Evolutionary conservation across 805 yeast species (phyloP).

Genomic region (Myxozyma sirexii): DNA sequence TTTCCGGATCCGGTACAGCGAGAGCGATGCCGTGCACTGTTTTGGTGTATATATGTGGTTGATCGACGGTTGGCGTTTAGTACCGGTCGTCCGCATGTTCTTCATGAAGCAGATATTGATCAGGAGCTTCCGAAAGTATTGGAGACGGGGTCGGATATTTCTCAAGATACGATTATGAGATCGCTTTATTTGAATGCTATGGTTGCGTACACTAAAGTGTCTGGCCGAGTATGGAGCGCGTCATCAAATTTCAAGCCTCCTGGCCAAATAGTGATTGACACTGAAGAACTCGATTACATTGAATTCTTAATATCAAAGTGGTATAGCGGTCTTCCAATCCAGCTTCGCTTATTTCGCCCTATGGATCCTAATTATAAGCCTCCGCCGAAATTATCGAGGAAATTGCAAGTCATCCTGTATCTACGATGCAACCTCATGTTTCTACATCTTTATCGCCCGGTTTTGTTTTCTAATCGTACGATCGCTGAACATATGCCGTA

Average conservation of each 20-base stretch:
- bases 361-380: not conserved
- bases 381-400: slow-evolving; percentile 18
- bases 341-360: slow-evolving; percentile 15
- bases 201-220: slow-evolving; percentile 34
- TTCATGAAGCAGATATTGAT: slow-evolving; percentile 36
- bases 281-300: slow-evolving; percentile 16
- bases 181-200: slow-evolving; percentile 32
- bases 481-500: slow-evolving; percentile 23
- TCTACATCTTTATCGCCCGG: slow-evolving; percentile 32
- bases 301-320: slow-evolving; percentile 33
- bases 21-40: slow-evolving; percentile 33
- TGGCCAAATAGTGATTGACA: slow-evolving; percentile 1
- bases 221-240: slow-evolving; percentile 26
- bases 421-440: slow-evolving; percentile 27
- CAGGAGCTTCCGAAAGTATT: slow-evolving; percentile 28
- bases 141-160: slow-evolving; percentile 6
- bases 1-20: slow-evolving; percentile 24
- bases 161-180: slow-evolving; percentile 32
- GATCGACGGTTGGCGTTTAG: slow-evolving; percentile 36
- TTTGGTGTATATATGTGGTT: slow-evolving; percentile 38
- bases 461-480: slow-evolving; percentile 26
- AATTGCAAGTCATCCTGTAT: slow-evolving; percentile 22
- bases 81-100: slow-evolving; percentile 34
- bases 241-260: slow-evolving; percentile 20
- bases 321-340: slow-evolving; percentile 32